These are phyloP conservation scores for Comarum palustre DNA, from an alignment of 306 rosid genomes.

Conservation along the genomic window DNA sequence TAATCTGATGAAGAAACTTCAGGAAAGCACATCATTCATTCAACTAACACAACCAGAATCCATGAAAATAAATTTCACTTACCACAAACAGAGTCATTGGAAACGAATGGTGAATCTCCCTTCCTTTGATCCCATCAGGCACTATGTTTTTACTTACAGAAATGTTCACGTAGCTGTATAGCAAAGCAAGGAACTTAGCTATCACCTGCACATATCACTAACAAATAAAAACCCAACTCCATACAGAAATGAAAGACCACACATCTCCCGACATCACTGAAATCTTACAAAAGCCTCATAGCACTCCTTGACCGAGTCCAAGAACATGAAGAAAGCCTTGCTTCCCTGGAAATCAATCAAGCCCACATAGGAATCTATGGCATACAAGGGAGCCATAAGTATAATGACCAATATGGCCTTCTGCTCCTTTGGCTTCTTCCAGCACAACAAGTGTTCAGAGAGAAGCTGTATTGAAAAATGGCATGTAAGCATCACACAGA, in stretches of 20 bases:
- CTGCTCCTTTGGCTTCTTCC: slow-evolving; percentile 35
- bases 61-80: background rate
- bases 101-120: slow-evolving; percentile 38
- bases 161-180: slow-evolving; percentile 39
- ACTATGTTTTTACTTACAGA: slow-evolving; percentile 31
- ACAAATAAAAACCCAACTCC: background rate
- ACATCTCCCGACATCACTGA: background rate
- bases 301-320: slow-evolving; percentile 39
- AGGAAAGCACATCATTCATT: background rate
- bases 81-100: slow-evolving; percentile 36
- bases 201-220: slow-evolving; percentile 24
- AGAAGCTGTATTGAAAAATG: slow-evolving; percentile 32
- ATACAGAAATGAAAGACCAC: background rate
- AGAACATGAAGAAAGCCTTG: slow-evolving; percentile 30
- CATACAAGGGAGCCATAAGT: slow-evolving; percentile 40
- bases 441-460: slow-evolving; percentile 24
- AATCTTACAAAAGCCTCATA: slow-evolving; percentile 36
- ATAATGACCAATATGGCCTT: slow-evolving; percentile 28
- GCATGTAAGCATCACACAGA: slow-evolving; percentile 32
- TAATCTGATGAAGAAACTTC: background rate
- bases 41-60: background rate
- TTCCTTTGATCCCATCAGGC: slow-evolving; percentile 33
- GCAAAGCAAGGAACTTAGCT: slow-evolving; percentile 32
- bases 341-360: slow-evolving; percentile 32
- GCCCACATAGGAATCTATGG: slow-evolving; percentile 30